Percentiles rank a stretch among this genome's conserved stretches.
These are phyloP conservation scores for Xylariaceae sp. DNA, from an alignment of 2,329 filamentous ascomycete species.

Conservation along the genomic window DNA sequence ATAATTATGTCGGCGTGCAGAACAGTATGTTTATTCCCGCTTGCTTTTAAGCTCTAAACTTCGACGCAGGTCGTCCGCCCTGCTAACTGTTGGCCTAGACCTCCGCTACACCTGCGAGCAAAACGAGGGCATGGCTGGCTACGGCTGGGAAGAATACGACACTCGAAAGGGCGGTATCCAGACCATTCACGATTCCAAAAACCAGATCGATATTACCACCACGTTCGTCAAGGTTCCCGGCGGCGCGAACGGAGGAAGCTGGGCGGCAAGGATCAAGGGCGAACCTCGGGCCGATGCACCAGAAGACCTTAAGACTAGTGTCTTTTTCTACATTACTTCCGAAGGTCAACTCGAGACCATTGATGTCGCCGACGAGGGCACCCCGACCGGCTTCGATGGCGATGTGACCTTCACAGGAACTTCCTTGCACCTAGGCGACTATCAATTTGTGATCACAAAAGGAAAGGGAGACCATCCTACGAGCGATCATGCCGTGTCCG, in stretches of 20 bases:
- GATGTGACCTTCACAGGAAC: slow-evolving; percentile 67
- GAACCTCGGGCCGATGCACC: slow-evolving; percentile 65
- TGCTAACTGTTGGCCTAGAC: slow-evolving; percentile 42
- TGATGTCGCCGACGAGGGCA: slow-evolving; percentile 49
- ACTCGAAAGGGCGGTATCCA: slow-evolving; percentile 80
- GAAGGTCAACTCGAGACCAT: slow-evolving; percentile 66
- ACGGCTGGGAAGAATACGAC: slow-evolving; percentile 98
- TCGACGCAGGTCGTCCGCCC: no score
- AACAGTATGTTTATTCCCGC: slow-evolving; percentile 50
- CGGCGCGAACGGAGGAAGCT: slow-evolving; percentile 78
- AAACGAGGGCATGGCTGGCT: slow-evolving; percentile 85
- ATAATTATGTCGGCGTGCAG: slow-evolving; percentile 70
- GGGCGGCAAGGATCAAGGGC: slow-evolving; percentile 85
- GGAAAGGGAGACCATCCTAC: slow-evolving; percentile 58
- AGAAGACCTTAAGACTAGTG: slow-evolving; percentile 62
- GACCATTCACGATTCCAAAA: slow-evolving; percentile 83
- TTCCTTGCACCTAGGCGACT: slow-evolving; percentile 68
- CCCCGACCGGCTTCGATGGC: slow-evolving; percentile 44
- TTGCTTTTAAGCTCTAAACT: not conserved
- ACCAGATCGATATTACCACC: slow-evolving; percentile 84
- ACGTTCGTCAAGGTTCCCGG: slow-evolving; percentile 91
- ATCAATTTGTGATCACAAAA: slow-evolving; percentile 70
- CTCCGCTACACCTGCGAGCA: slow-evolving; percentile 96
- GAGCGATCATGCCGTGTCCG: slow-evolving; percentile 60
- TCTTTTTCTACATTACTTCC: slow-evolving; percentile 77